Base-by-base conservation (phyloP, 2,329 filamentous ascomycete genomes). In the Myrmaecium sp. region DNA sequence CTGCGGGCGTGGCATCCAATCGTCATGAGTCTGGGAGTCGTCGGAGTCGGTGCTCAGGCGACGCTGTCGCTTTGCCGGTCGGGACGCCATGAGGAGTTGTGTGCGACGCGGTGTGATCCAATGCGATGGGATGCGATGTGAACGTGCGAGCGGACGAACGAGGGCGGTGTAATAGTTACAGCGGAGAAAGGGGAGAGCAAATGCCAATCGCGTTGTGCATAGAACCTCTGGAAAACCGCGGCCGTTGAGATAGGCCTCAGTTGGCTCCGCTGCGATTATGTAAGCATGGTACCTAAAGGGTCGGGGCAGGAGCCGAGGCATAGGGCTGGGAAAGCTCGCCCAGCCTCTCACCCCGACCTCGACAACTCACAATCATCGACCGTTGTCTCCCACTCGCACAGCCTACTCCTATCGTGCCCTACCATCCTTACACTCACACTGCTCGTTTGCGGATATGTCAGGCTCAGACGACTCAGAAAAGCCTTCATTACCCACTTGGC, bases 21-120 rank as follows among this genome's bases (percentile, higher is more conserved):
- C 45, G 36, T 49, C 41, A 14, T 31, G 38, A 23, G 36, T 46
- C 17, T 40, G 40, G 25, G 39, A 44, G 22, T 49, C 46, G 30
- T 52, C 47, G 36, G 50, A 37, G 33, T 55, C 52, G 36, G 44
- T 49, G 42, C 46, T 54, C 35, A 50, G 39, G 29, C 51, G 49
- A 30, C 49, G 47, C 39, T 47, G 41, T 33, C 52, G 51, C 43
- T 54, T 55, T 13, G 42, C 40, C 14, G 49, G 42, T 15, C 41
- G 30, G 11, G 15, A 17, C 27, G 21, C 23, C 24, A 28, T 22
- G 21, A 28, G 24, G 24, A 17, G 27, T 22, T 28, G 27, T 22
- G 25, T 14, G 21, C 15, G 24, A 19, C 12, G 16, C 12, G 13
- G 21, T 24, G 21, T 21, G 21, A 25, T 29, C 22, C 27, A 20